phyloP scores from a whole-genome alignment of 129 eudicot genomes.

The Sambucus nigra region DNA sequence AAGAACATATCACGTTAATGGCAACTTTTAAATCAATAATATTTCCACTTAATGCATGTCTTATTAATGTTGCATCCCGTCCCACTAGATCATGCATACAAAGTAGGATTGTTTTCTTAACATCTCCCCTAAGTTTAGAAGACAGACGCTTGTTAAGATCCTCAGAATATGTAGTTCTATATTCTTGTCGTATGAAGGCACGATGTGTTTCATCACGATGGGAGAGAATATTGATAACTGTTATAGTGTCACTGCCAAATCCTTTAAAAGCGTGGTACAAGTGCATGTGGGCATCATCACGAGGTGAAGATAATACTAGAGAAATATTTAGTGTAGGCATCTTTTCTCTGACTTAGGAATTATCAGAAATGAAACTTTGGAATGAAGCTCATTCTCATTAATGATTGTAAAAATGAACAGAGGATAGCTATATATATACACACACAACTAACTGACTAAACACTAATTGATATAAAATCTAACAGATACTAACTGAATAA shows the following conservation, averaged over 20 bases:
- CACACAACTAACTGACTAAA: too few relatives aligned
- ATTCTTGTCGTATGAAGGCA: constrained; percentile 63
- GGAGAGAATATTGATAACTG: constrained; percentile 65
- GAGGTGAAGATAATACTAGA: constrained; percentile 50
- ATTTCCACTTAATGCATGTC: constrained; percentile 32
- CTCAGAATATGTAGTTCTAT: constrained; percentile 47
- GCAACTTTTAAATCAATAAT: constrained; percentile 51
- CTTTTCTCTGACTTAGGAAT: not conserved
- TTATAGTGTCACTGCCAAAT: constrained; percentile 75
- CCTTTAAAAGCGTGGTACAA: constrained; percentile 78
- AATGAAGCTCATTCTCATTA: too few relatives aligned
- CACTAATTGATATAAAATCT: too few relatives aligned
- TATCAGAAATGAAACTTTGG: too few relatives aligned
- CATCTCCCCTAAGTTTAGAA: constrained; percentile 63
- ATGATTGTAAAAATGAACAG: too few relatives aligned
- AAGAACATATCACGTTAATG: constrained; percentile 74
- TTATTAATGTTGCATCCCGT: constrained; percentile 60
- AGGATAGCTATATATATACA: too few relatives aligned
- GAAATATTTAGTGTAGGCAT: constrained; percentile 68
- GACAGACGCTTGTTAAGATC: constrained; percentile 56
- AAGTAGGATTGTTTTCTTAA: constrained; percentile 54
- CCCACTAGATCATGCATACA: constrained; percentile 80
- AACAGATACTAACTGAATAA: too few relatives aligned
- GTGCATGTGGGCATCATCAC: constrained; percentile 68
- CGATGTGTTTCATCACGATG: constrained; percentile 85